Evolutionary conservation across 768 basidiomycete genomes (phyloP).

Genomic region (Tylopilus plumbeoviolaceoides): DNA sequence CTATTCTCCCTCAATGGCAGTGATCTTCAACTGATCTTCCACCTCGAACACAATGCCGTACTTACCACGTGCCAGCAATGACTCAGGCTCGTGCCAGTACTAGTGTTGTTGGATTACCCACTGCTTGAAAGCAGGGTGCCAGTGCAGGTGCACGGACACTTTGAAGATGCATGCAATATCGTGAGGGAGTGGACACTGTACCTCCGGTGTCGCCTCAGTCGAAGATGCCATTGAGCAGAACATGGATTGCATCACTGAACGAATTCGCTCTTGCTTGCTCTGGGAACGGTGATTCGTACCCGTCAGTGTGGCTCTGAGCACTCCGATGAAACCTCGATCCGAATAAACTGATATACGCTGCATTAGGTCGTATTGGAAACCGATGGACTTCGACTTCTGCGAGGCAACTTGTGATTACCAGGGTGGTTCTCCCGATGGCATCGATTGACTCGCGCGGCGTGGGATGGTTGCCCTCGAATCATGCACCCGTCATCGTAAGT

Average conservation of each 20-base stretch:
- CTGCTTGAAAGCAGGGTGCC: neutral
- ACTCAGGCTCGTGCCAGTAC: no score
- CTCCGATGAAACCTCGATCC: conserved; percentile 23
- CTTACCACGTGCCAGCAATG: conserved; percentile 9
- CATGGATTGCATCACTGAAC: conserved; percentile 1
- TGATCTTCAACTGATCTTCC: conserved; percentile 31
- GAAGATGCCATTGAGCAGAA: conserved; percentile 7
- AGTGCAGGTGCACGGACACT: neutral
- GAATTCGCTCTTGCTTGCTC: conserved; percentile 27
- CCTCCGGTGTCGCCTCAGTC: neutral
- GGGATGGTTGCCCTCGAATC: conserved; percentile 29
- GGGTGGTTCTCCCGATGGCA: conserved; percentile 27
- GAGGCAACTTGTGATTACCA: conserved; percentile 12
- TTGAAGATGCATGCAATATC: neutral
- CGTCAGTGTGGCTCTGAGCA: conserved; percentile 11
- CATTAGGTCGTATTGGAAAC: conserved; percentile 18
- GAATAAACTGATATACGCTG: conserved; percentile 7
- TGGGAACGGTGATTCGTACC: conserved; percentile 21
- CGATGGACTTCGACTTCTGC: conserved; percentile 12
- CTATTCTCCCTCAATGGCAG: conserved; percentile 21
- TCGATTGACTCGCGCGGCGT: conserved; percentile 25
- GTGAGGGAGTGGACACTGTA: neutral
- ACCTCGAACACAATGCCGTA: conserved; percentile 13
- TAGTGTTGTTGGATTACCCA: neutral
- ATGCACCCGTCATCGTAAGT: conserved; percentile 7